Percentiles rank a stretch among this genome's conserved stretches.
Conservation (phyloP, 2,329 filamentous ascomycete genomes). For the Exserohilum rostratum region DNA sequence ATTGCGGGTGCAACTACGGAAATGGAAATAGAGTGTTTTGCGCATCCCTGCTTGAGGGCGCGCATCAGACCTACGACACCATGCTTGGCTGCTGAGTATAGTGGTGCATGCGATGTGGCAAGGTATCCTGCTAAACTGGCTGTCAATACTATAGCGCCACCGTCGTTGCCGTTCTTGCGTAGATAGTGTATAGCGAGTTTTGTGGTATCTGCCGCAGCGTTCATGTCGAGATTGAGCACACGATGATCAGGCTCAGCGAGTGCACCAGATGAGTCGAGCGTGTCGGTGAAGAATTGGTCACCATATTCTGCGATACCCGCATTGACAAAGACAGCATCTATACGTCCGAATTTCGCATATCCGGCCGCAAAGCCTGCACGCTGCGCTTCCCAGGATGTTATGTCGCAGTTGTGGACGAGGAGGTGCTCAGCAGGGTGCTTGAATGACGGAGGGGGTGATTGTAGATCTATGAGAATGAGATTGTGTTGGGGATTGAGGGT, state of each 20-base stretch:
- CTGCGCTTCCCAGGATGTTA: conserved; percentile 55
- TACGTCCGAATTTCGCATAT: conserved; percentile 50
- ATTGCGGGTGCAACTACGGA: conserved; percentile 58
- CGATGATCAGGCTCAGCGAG: conserved; percentile 55
- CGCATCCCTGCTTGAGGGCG: conserved; percentile 57
- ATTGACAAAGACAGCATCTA: conserved; percentile 58
- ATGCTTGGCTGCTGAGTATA: conserved; percentile 59
- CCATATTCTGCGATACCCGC: conserved; percentile 56
- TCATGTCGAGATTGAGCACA: conserved; percentile 55
- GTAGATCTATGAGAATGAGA: conserved; percentile 51
- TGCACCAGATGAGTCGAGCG: conserved; percentile 49
- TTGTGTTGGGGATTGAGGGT: conserved; percentile 49
- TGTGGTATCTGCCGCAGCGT: conserved; percentile 54
- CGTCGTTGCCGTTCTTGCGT: conserved; percentile 46
- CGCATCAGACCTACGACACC: conserved; percentile 59
- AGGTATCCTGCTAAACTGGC: conserved; percentile 58
- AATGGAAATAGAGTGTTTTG: conserved; percentile 53
- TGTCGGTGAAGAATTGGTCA: conserved; percentile 58
- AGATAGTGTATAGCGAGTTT: conserved; percentile 58
- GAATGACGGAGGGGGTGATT: conserved; percentile 43
- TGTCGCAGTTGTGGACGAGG: conserved; percentile 51
- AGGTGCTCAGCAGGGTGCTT: conserved; percentile 33
- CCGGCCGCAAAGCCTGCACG: conserved; percentile 53
- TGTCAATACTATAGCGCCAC: conserved; percentile 56
- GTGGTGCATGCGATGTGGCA: conserved; percentile 54